Evolutionary conservation across 371 early-diverging fungal species (phyloP).

Genomic region (Mortierella sp.): DNA sequence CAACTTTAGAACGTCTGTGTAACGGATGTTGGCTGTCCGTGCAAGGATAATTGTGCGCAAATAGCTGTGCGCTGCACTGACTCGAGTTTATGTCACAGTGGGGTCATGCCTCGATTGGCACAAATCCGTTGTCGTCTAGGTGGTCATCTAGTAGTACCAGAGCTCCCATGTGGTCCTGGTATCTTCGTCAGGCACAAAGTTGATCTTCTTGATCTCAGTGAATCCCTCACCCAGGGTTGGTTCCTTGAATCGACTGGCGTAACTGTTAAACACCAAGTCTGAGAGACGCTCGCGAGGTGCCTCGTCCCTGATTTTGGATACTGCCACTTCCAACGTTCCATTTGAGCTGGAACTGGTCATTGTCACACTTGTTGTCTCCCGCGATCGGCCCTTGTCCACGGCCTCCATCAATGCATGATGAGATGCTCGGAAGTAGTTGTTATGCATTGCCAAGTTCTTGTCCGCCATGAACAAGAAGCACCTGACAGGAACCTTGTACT

Average conservation of each 20-base stretch:
- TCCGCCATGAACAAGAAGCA: conserved; percentile 75
- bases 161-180: conserved; percentile 41
- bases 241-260: conserved; percentile 59
- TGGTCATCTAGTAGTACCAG: conserved; percentile 35
- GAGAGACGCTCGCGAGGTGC: conserved; percentile 56
- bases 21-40: too few relatives aligned
- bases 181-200: conserved; percentile 70
- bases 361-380: neutral
- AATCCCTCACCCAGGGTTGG: conserved; percentile 73
- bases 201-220: conserved; percentile 67
- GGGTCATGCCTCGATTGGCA: too few relatives aligned
- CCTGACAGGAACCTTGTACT: conserved; percentile 65
- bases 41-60: too few relatives aligned
- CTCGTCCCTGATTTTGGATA: conserved; percentile 40
- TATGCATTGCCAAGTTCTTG: conserved; percentile 78
- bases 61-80: too few relatives aligned
- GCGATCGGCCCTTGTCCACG: conserved; percentile 8
- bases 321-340: neutral
- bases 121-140: too few relatives aligned
- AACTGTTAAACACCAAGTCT: conserved; percentile 67
- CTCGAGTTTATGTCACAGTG: too few relatives aligned
- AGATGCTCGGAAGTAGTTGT: conserved; percentile 75
- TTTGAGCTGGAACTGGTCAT: conserved; percentile 3
- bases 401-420: conserved; percentile 35
- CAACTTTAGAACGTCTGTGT: too few relatives aligned